Base-by-base conservation (phyloP, 768 basidiomycete species). In the Phlegmacium glaucopus region DNA sequence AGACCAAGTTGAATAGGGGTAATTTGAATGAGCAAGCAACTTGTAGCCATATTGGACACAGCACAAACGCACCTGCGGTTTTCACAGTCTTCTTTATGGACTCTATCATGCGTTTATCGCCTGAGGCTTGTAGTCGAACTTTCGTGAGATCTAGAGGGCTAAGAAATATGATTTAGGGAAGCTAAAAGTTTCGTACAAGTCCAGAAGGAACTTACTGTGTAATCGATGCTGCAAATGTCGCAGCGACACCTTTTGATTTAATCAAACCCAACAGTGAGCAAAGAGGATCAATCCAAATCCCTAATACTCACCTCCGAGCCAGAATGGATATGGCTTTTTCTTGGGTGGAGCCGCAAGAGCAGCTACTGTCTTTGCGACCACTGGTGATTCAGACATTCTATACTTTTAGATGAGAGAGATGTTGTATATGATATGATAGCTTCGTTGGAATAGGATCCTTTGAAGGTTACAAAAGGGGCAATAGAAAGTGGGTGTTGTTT, bases 141-240 rank as follows among this genome's bases (percentile, higher is more conserved):
- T 94, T 94, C 18, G 92, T 94, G 47, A 94, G 75, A 72, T 93
- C 90, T 41, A 93, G 71, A 25, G 90, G 90, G 63, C 86, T 87
- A 47, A 11, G 7, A 13, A 2, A 13, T 8, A 37, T n/a, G 34
- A 44, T 6, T 40, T 22, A 32, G n/a, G n/a, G 22, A 15, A 16
- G 11, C 27, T 4, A 36, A 41, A n/a, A 22, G 25, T 37, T 34
- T 28, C n/a, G 40, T 22, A 22, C 22, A 13, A 27, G 25, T 22
- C 22, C n/a, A 44, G 30, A 39, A 39, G 17, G 37, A 16, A 52
- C 81, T 54, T 61, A 88, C 86, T 92, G 90, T 2, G 90, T 92
- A 48, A 91, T 83, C 29, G 85, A 87, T n/a, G 90, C 90, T 10
- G 90, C 90, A 48, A 91, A 90, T 35, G 87, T 90, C 9, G 90